Evolutionary conservation across 2,329 filamentous ascomycete genomes (phyloP).

Genomic region (Aspergillus aculeatus): DNA sequence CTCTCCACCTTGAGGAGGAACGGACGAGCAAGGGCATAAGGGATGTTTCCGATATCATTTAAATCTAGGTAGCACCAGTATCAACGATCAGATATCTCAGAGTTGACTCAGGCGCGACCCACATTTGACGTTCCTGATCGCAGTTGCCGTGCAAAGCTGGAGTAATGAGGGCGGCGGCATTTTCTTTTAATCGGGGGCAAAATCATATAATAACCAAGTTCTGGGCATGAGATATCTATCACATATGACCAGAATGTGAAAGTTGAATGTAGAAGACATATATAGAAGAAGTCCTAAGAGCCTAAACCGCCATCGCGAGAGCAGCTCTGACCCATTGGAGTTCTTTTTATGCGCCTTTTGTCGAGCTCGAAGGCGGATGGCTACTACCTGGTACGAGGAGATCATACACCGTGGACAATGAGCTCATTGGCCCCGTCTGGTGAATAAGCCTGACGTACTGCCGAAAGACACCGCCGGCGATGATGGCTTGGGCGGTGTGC

Average conservation of each 20-base stretch:
- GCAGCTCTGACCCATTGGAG: background rate
- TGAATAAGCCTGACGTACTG: background rate
- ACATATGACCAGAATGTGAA: conserved; percentile 12
- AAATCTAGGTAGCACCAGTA: conserved; percentile 47
- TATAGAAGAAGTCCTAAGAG: background rate
- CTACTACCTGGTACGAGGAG: no score
- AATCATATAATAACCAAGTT: conserved; percentile 21
- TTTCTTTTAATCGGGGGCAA: conserved; percentile 10
- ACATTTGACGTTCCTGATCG: conserved; percentile 41
- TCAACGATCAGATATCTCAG: background rate
- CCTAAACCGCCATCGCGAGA: background rate
- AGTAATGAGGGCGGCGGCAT: conserved; percentile 39
- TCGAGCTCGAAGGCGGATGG: background rate
- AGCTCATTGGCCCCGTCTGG: background rate
- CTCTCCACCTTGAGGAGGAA: conserved; percentile 71
- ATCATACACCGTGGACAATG: background rate
- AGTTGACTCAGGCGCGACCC: conserved; percentile 13
- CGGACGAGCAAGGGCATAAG: conserved; percentile 63
- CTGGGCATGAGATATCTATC: conserved; percentile 12
- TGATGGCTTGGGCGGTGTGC: background rate
- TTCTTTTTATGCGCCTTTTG: background rate
- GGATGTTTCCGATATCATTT: conserved; percentile 68
- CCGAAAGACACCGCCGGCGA: background rate
- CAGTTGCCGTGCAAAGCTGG: conserved; percentile 36
- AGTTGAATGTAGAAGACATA: conserved; percentile 8